Percentiles rank a stretch among this genome's conserved stretches.
phyloP scores from a whole-genome alignment of 1,139 yeast genomes.

The Taphrina populina region DNA sequence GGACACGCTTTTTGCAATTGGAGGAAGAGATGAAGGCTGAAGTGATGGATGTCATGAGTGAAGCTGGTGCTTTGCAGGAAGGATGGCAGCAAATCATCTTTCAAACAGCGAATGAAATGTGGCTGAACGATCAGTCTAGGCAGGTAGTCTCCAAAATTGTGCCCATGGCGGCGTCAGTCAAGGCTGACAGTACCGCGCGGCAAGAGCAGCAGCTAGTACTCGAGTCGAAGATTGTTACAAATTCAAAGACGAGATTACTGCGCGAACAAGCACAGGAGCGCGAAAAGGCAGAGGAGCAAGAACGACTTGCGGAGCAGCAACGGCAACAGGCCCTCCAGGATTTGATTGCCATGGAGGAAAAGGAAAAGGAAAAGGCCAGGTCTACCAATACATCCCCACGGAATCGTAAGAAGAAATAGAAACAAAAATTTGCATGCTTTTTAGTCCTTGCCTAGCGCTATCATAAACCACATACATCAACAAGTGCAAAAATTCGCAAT shows the following conservation, averaged over 20 bases:
- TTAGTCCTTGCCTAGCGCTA: too few species aligned
- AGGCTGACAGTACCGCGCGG: constrained; percentile 11
- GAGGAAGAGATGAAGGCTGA: constrained; percentile 77
- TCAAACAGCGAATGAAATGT: constrained; percentile 76
- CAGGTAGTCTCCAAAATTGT: constrained; percentile 24
- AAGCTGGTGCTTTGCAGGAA: constrained; percentile 68
- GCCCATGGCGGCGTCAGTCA: constrained; percentile 30
- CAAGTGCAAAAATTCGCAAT: not conserved
- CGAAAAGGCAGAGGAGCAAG: not conserved
- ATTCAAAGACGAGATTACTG: constrained; percentile 1
- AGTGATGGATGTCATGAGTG: constrained; percentile 70
- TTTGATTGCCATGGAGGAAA: constrained; percentile 26
- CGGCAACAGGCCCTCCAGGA: constrained; percentile 22
- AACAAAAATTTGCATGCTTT: too few species aligned
- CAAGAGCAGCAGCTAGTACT: constrained; percentile 1
- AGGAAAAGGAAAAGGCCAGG: not conserved
- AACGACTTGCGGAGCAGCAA: constrained; percentile 9
- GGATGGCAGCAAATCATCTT: constrained; percentile 81
- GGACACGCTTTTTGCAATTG: constrained; percentile 75
- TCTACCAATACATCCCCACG: constrained; percentile 12
- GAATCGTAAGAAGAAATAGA: constrained; percentile 15
- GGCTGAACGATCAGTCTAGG: constrained; percentile 30
- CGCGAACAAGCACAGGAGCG: constrained; percentile 11
- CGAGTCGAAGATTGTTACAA: constrained; percentile 12
- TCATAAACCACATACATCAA: not conserved